These are phyloP conservation scores for Stentor coeruleus DNA, from an alignment of 73 alveolate species.

Conservation along the genomic window DNA sequence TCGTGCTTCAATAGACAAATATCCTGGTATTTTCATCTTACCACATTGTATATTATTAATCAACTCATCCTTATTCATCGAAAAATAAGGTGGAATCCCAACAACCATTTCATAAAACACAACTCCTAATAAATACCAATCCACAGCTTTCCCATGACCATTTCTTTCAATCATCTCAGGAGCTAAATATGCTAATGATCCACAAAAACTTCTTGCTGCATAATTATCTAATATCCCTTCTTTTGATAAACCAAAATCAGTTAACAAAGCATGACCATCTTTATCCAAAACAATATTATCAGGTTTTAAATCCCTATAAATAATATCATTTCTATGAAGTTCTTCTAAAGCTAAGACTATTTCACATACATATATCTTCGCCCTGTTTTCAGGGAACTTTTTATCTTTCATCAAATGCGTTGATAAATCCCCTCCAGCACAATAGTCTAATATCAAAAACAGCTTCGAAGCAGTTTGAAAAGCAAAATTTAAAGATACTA, in stretches of 20 bases:
- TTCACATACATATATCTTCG: conserved; percentile 65
- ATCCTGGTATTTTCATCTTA: conserved; percentile 30
- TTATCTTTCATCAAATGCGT: conserved; percentile 80
- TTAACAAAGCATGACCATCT: conserved; percentile 92
- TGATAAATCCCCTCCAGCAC: conserved; percentile 97
- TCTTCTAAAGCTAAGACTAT: conserved; percentile 71
- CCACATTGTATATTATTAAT: conserved; percentile 66
- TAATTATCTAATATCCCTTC: conserved; percentile 70
- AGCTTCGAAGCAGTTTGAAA: conserved; percentile 65
- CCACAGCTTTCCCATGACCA: conserved; percentile 88
- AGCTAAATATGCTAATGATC: conserved; percentile 88
- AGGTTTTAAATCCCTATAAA: conserved; percentile 81
- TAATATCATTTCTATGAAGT: conserved; percentile 68
- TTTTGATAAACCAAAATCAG: conserved; percentile 93
- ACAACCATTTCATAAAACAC: conserved; percentile 91
- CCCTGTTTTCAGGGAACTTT: conserved; percentile 73
- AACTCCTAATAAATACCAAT: conserved; percentile 95
- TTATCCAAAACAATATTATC: conserved; percentile 82
- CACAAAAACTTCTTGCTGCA: conserved; percentile 91
- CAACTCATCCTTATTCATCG: conserved; percentile 83
- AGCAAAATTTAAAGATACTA: conserved; percentile 89
- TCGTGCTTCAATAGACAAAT: conserved; percentile 61
- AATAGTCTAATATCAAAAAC: conserved; percentile 78
- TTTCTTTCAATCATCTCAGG: conserved; percentile 87
- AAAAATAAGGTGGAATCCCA: conserved; percentile 88